Percentiles rank a stretch among this genome's conserved stretches.
Evolutionary conservation across 1,284 basidiomycete genomes (phyloP).

Genomic region (Pyrrhoderma noxium): DNA sequence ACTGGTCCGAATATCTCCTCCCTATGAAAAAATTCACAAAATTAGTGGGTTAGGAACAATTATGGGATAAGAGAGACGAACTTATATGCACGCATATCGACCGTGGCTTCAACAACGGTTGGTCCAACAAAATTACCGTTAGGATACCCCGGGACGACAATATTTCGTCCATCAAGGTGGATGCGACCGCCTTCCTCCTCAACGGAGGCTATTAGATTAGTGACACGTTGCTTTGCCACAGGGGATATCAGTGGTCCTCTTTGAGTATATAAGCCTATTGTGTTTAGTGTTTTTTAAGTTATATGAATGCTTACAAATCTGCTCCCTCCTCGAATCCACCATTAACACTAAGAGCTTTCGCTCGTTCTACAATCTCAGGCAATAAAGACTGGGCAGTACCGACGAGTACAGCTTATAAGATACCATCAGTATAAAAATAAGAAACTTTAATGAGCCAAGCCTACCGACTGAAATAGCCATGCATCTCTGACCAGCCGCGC

Average conservation of each 20-base stretch:
- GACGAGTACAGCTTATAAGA: slow-evolving; percentile 74
- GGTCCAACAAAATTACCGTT: slow-evolving; percentile 96
- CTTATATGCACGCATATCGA: slow-evolving; percentile 86
- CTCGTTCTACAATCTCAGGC: slow-evolving; percentile 80
- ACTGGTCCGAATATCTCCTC: slow-evolving; percentile 97
- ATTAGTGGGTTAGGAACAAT: background rate
- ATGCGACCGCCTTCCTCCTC: slow-evolving; percentile 84
- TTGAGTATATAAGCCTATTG: slow-evolving; percentile 15
- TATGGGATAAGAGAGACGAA: slow-evolving; percentile 31
- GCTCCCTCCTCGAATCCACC: slow-evolving; percentile 86
- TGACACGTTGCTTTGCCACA: slow-evolving; percentile 74
- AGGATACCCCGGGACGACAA: slow-evolving; percentile 69
- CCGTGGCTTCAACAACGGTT: slow-evolving; percentile 79
- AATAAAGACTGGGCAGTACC: slow-evolving; percentile 82
- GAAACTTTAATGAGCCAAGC: slow-evolving; percentile 21
- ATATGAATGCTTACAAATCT: slow-evolving; percentile 60
- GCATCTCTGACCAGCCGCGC: slow-evolving; percentile 95
- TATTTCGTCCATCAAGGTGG: slow-evolving; percentile 77
- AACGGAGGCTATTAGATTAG: slow-evolving; percentile 73
- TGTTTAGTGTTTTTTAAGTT: background rate
- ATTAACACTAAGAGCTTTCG: slow-evolving; percentile 75
- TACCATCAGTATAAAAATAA: background rate
- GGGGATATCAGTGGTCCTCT: slow-evolving; percentile 95
- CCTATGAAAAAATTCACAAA: slow-evolving; percentile 33
- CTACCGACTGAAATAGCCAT: slow-evolving; percentile 88